Percentiles rank a stretch among this genome's conserved stretches.
Conservation (phyloP, 2,329 filamentous ascomycete species). For the Macrophomina pseudophaseolina region DNA sequence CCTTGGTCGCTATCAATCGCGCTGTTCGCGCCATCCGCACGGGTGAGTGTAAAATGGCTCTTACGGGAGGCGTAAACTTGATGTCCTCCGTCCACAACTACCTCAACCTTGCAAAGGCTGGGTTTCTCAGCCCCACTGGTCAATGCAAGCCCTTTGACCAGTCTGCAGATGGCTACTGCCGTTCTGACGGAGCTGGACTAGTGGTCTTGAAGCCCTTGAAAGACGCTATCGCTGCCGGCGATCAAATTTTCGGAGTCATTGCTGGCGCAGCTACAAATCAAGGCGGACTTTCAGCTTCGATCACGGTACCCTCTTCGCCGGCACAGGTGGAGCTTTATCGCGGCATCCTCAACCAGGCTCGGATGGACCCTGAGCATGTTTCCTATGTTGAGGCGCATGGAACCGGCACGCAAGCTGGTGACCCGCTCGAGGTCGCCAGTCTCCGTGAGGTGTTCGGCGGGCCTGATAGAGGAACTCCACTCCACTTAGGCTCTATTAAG, state of each 20-base stretch:
- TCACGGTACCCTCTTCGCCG: slow-evolving; percentile 45
- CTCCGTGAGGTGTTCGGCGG: slow-evolving; percentile 23
- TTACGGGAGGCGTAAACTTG: slow-evolving; percentile 24
- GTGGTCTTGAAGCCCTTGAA: slow-evolving; percentile 63
- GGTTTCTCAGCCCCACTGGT: slow-evolving; percentile 38
- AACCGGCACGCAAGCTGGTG: slow-evolving; percentile 63
- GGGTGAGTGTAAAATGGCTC: slow-evolving; percentile 26
- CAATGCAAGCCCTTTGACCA: slow-evolving; percentile 50
- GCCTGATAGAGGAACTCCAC: slow-evolving; percentile 34
- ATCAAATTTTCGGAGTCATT: slow-evolving; percentile 55
- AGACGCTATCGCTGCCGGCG: slow-evolving; percentile 63
- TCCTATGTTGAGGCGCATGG: slow-evolving; percentile 48
- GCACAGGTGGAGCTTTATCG: background rate
- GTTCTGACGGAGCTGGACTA: slow-evolving; percentile 66
- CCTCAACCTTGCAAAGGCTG: slow-evolving; percentile 14
- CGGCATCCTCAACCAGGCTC: background rate
- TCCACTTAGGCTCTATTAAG: slow-evolving; percentile 33
- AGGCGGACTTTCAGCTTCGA: slow-evolving; percentile 63
- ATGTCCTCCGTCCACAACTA: background rate
- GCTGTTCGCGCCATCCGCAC: slow-evolving; percentile 34
- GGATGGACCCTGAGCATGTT: background rate
- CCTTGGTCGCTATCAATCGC: slow-evolving; percentile 35
- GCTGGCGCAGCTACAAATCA: slow-evolving; percentile 48
- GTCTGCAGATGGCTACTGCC: slow-evolving; percentile 67
- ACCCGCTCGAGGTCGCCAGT: slow-evolving; percentile 35